Evolutionary conservation across 768 basidiomycete species (phyloP).

Genomic region (Xanthoconium purpureum): DNA sequence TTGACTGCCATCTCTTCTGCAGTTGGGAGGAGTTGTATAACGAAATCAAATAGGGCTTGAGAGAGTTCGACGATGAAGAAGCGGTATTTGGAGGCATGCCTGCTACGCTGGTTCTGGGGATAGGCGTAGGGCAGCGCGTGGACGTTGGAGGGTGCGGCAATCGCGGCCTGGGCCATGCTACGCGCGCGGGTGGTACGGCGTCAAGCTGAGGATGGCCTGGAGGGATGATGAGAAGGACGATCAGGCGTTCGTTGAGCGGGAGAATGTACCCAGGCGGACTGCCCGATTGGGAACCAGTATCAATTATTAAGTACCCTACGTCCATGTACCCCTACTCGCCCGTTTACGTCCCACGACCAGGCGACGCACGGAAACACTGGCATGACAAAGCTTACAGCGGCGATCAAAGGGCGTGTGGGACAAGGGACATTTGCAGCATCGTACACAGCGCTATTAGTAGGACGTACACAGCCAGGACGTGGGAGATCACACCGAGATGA

Average conservation of each 20-base stretch:
- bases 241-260: slow-evolving; percentile 6
- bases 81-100: slow-evolving; percentile 49
- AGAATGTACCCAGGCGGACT: slow-evolving; percentile 16
- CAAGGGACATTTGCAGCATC: background rate
- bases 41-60: slow-evolving; percentile 89
- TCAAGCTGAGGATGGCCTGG: background rate
- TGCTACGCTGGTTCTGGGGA: slow-evolving; percentile 36
- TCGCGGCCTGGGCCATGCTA: slow-evolving; percentile 31
- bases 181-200: background rate
- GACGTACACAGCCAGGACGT: background rate
- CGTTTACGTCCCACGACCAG: background rate
- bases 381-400: background rate
- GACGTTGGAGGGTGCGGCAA: slow-evolving; percentile 13
- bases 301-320: slow-evolving; percentile 2
- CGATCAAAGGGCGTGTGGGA: background rate
- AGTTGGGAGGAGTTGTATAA: slow-evolving; percentile 87
- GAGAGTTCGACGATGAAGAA: slow-evolving; percentile 76
- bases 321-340: background rate
- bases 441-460: slow-evolving; percentile 11
- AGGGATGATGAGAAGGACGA: background rate
- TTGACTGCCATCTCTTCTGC: slow-evolving; percentile 89
- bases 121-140: slow-evolving; percentile 28
- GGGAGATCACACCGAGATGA: background rate
- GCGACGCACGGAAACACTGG: background rate
- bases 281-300: slow-evolving; percentile 27